A percentile compares a stretch with the other conserved stretches of the same genome.
Evolutionary conservation across 257 asterid species (phyloP).

Genomic region (Solanum tarijense): DNA sequence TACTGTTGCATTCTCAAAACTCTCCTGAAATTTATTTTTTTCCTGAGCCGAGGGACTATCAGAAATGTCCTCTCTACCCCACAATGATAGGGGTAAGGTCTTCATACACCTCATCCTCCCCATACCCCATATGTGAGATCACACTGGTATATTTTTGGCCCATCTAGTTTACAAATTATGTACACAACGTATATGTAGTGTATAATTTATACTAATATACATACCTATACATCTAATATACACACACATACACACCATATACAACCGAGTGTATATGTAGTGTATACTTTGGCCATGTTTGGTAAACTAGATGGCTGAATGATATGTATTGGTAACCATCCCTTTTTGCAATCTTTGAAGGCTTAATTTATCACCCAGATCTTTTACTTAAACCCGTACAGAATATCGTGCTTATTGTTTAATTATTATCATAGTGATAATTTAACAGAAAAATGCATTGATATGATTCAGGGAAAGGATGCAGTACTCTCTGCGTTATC

Average conservation of each 20-base stretch:
- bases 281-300: not conserved
- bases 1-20: not conserved
- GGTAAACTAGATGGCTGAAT: not conserved
- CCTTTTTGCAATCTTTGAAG: not conserved
- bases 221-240: not conserved
- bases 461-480: constrained; percentile 75
- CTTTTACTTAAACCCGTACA: not conserved
- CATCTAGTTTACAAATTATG: not conserved
- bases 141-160: not conserved
- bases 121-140: not conserved
- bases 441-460: constrained; percentile 4
- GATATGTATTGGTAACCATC: not conserved
- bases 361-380: not conserved
- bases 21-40: not conserved
- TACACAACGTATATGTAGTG: not conserved
- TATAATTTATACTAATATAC: too few relatives aligned
- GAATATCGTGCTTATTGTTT: not conserved
- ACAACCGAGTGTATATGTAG: not conserved
- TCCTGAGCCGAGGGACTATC: not conserved
- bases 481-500: constrained; percentile 68
- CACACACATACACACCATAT: not conserved
- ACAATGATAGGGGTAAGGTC: not conserved
- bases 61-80: not conserved
- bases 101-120: not conserved
- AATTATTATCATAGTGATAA: not conserved